phyloP scores from a whole-genome alignment of 306 rosid species.

The Malus sieversii region DNA sequence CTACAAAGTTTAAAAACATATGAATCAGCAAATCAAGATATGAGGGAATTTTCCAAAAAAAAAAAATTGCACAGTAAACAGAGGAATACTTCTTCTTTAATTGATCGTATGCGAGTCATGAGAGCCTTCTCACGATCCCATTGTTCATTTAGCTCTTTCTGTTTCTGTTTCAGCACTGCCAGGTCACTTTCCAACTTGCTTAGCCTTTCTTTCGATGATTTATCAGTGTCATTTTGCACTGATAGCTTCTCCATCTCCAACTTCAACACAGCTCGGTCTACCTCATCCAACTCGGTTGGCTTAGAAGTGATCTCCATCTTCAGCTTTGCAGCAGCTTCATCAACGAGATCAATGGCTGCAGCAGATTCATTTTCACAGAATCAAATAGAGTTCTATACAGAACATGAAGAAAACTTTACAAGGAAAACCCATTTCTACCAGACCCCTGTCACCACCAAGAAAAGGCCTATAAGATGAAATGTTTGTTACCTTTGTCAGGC shows the following conservation, averaged over 20 bases:
- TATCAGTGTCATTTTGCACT: conserved; percentile 81
- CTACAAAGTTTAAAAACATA: conserved; percentile 31
- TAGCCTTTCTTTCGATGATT: conserved; percentile 87
- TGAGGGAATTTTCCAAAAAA: too few relatives aligned
- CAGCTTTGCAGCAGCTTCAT: conserved; percentile 97
- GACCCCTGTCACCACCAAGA: background rate
- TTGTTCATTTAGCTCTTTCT: conserved; percentile 61
- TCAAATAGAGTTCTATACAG: background rate
- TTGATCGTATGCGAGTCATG: conserved; percentile 76
- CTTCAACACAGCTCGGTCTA: conserved; percentile 78
- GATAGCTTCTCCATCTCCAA: conserved; percentile 97
- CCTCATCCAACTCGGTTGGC: conserved; percentile 91
- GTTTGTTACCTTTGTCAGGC: conserved; percentile 78
- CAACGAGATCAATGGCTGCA: conserved; percentile 96
- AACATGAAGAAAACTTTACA: background rate
- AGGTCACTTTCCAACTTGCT: conserved; percentile 77
- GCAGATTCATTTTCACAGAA: background rate
- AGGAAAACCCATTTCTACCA: background rate
- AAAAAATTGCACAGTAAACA: background rate
- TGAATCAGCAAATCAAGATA: background rate
- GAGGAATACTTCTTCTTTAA: conserved; percentile 77
- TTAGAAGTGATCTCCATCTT: conserved; percentile 97
- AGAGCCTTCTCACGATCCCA: conserved; percentile 83
- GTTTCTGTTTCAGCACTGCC: conserved; percentile 69
- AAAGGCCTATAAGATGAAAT: background rate